These are phyloP conservation scores for Phymatotrichopsis omnivora DNA, from an alignment of 2,329 filamentous ascomycete species.

Conservation along the genomic window DNA sequence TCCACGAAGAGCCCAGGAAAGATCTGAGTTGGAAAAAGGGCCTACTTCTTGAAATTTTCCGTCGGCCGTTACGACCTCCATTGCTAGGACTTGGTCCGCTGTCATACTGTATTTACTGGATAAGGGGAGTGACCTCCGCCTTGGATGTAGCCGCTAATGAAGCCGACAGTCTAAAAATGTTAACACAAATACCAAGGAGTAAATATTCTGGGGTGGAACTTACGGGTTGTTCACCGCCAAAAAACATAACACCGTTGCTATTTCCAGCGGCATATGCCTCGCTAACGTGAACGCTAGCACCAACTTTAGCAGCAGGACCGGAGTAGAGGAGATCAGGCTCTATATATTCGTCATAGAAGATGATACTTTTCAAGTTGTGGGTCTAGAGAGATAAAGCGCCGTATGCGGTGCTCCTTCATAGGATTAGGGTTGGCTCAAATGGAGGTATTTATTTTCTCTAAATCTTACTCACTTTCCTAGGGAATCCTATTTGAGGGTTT, in stretches of 20 bases:
- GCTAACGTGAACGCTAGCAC: slow-evolving; percentile 44
- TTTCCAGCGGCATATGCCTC: slow-evolving; percentile 46
- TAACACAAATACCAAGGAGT: not conserved
- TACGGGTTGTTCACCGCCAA: not conserved
- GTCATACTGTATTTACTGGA: slow-evolving; percentile 36
- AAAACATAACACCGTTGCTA: slow-evolving; percentile 37
- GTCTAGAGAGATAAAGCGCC: slow-evolving; percentile 38
- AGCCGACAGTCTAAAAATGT: slow-evolving; percentile 33
- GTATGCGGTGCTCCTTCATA: slow-evolving; percentile 35
- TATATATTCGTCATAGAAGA: slow-evolving; percentile 34
- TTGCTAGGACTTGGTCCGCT: slow-evolving; percentile 35
- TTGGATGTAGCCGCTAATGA: slow-evolving; percentile 38
- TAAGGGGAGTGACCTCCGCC: slow-evolving; percentile 40
- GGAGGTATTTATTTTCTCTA: not conserved
- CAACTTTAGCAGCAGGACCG: slow-evolving; percentile 46
- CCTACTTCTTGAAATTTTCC: slow-evolving; percentile 34
- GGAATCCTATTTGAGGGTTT: too few relatives aligned
- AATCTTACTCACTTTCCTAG: slow-evolving; percentile 34
- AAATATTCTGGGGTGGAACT: not conserved
- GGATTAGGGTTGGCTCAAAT: not conserved
- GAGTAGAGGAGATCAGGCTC: slow-evolving; percentile 30
- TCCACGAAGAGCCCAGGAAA: slow-evolving; percentile 35
- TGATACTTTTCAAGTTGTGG: slow-evolving; percentile 37
- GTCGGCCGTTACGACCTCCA: slow-evolving; percentile 36
- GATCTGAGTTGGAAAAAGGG: slow-evolving; percentile 34